Evolutionary conservation across 768 basidiomycete genomes (phyloP).

Genomic region (Butyriboletus loyo): DNA sequence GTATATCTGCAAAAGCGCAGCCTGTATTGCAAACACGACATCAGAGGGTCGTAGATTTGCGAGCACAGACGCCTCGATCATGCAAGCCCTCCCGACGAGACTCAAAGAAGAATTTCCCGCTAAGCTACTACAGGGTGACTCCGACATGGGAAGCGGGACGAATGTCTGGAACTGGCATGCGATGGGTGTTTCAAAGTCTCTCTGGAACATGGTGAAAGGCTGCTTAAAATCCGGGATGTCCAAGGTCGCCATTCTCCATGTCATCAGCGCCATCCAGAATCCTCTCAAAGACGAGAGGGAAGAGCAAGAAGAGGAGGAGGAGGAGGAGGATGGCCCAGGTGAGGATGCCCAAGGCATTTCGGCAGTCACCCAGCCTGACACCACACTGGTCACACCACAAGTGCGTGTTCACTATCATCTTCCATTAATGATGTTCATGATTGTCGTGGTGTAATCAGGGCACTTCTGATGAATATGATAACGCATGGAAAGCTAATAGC

Average conservation of each 20-base stretch:
- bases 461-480: constrained; percentile 52
- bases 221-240: constrained; percentile 55
- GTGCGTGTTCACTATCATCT: constrained; percentile 16
- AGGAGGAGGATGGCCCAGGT: constrained; percentile 31
- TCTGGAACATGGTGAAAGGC: constrained; percentile 74
- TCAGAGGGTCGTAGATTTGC: constrained; percentile 64
- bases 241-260: constrained; percentile 57
- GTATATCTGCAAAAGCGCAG: constrained; percentile 58
- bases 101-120: constrained; percentile 77
- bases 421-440: background rate
- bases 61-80: constrained; percentile 68
- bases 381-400: constrained; percentile 22
- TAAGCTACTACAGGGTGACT: constrained; percentile 51
- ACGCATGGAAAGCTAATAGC: constrained; percentile 62
- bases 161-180: constrained; percentile 78
- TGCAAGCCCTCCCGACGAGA: constrained; percentile 63
- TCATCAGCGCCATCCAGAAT: constrained; percentile 58
- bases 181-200: constrained; percentile 62
- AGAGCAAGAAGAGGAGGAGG: constrained; percentile 33
- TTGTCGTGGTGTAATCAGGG: constrained; percentile 30
- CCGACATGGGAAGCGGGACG: constrained; percentile 54
- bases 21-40: constrained; percentile 43
- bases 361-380: constrained; percentile 22
- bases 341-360: constrained; percentile 28
- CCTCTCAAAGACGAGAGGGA: constrained; percentile 35